Evolutionary conservation across 768 basidiomycete species (phyloP).

Genomic region (Kwoniella bestiolae): DNA sequence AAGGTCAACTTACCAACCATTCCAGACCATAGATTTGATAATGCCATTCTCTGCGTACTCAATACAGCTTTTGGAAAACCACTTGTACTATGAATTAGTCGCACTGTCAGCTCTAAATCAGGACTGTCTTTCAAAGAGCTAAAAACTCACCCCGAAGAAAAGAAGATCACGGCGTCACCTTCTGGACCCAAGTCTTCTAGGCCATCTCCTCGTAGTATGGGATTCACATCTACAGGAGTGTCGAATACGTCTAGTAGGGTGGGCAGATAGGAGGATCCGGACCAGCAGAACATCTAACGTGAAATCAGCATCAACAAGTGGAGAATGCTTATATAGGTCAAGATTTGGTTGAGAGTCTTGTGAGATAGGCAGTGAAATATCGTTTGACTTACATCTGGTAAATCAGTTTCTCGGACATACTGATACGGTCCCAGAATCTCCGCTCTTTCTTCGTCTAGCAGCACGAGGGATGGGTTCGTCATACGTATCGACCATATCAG

Average conservation of each 20-base stretch:
- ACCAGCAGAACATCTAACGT: slow-evolving; percentile 32
- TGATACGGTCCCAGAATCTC: slow-evolving; percentile 24
- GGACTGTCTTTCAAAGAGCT: neutral
- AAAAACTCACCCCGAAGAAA: slow-evolving; percentile 46
- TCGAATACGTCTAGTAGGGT: slow-evolving; percentile 8
- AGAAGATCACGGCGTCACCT: slow-evolving; percentile 51
- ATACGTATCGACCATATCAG: slow-evolving; percentile 23
- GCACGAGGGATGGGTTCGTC: slow-evolving; percentile 34
- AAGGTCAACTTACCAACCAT: slow-evolving; percentile 53
- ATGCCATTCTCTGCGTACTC: slow-evolving; percentile 50
- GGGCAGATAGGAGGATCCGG: slow-evolving; percentile 1
- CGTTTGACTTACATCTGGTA: slow-evolving; percentile 25
- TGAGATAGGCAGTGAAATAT: too few species aligned
- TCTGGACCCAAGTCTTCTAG: slow-evolving; percentile 38
- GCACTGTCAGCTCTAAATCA: neutral
- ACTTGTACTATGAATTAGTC: slow-evolving; percentile 33
- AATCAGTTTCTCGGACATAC: slow-evolving; percentile 18
- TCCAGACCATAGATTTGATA: slow-evolving; percentile 50
- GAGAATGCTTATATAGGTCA: too few species aligned
- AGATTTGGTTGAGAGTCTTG: too few species aligned
- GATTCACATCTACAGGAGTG: slow-evolving; percentile 6
- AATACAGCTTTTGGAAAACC: slow-evolving; percentile 50
- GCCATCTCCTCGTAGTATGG: slow-evolving; percentile 10
- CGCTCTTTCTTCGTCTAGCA: slow-evolving; percentile 41
- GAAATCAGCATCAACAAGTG: too few species aligned